These are phyloP conservation scores for Curvularia sp. DNA, from an alignment of 2,329 filamentous ascomycete species.

Conservation along the genomic window DNA sequence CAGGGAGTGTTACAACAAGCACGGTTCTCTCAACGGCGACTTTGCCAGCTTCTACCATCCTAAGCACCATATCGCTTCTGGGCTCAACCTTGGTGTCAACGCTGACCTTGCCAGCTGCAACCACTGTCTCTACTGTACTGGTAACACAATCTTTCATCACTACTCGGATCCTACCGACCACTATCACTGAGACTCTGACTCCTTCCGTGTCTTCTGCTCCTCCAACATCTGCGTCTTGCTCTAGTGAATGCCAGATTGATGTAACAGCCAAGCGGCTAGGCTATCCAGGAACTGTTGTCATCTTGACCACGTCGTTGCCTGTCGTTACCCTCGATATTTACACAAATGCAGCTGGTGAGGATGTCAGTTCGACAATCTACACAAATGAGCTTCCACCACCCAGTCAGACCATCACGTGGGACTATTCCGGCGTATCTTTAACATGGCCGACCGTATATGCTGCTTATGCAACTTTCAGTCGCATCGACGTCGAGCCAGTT, in stretches of 20 bases:
- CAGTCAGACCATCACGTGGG: constrained; percentile 36
- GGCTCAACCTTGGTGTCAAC: constrained; percentile 27
- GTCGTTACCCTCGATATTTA: constrained; percentile 35
- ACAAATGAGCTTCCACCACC: constrained; percentile 24
- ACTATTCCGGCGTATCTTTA: constrained; percentile 30
- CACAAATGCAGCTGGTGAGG: constrained; percentile 18
- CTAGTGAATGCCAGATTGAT: constrained; percentile 40
- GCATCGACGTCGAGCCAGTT: constrained; percentile 32
- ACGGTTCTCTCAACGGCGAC: constrained; percentile 33
- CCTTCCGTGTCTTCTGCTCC: constrained; percentile 18
- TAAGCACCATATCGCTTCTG: constrained; percentile 18
- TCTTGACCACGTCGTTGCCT: constrained; percentile 24
- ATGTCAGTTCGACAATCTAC: constrained; percentile 24
- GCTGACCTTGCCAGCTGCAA: constrained; percentile 35
- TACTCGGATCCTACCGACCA: constrained; percentile 32
- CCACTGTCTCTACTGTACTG: constrained; percentile 26
- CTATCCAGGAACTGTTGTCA: constrained; percentile 38
- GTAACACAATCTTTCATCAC: constrained; percentile 26
- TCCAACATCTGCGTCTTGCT: constrained; percentile 31
- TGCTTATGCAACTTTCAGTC: constrained; percentile 41
- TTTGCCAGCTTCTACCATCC: constrained; percentile 14
- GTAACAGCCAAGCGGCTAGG: constrained; percentile 39
- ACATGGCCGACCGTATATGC: constrained; percentile 45
- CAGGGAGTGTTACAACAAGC: constrained; percentile 29
- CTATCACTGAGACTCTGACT: constrained; percentile 14